Evolutionary conservation across 2,329 filamentous ascomycete genomes (phyloP), one percentile per base, ranked within the genome.

Genomic region (Trichoderma koningii): DNA sequence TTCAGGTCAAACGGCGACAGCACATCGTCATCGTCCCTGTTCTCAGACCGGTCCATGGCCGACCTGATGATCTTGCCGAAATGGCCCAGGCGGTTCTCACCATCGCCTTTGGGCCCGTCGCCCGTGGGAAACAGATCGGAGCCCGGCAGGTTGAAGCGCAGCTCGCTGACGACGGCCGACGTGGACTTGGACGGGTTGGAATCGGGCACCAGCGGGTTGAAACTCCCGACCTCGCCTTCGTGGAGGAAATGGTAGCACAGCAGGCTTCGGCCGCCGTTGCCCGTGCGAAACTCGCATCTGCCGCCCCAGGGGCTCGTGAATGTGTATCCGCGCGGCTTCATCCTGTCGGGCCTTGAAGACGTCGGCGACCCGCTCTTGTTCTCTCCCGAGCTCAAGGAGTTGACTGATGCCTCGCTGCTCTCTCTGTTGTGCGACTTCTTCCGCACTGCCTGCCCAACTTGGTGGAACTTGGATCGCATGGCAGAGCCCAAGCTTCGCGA

Each of bases 271-370:
- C 94, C 93, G 50, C 86, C 89, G 64, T 87, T 83, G 44, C 90
- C 89, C 0, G 93, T 95, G 17, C 86, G 82, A 76, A 98, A 98
- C 67, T 93, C 90, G 77, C 94, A 98, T 48, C 85, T 85, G 17
- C 92, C 91, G 67, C 92, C 88, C 94, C 94, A 98, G 0, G 93
- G 93, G 48, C 91, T 95, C 21, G 82, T 79, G 73, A 97, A 97
- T 1, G 87, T 85, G 76, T 96, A 96, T 19, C 88, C 89, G 38
- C 83, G 82, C 0, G 87, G 81, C 62, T 80, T 84, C 67, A 82
- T 78, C 21, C 51, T 62, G 19, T 65, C 55, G 0, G 51, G 63
- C 3, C 52, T 28, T 7, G 59, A 50, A 50, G 55, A 41, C 4
- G 55, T 57, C 15, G 62, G 65, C 4, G 65, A 60, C 4, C 57